phyloP scores from a whole-genome alignment of 768 basidiomycete genomes.

The Hericium erinaceus region DNA sequence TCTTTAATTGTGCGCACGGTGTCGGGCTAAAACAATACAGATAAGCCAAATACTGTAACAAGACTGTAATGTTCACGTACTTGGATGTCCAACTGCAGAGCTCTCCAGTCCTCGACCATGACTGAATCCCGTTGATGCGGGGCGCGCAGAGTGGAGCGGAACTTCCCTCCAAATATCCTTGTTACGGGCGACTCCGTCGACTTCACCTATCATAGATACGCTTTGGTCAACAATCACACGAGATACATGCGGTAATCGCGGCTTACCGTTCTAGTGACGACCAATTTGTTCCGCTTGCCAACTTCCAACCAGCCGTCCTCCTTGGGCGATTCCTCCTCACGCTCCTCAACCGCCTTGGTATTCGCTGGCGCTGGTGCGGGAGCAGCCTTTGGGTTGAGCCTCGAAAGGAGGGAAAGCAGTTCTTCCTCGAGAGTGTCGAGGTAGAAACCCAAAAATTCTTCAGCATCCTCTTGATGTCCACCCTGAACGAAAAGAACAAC shows the following conservation, averaged over 20 bases:
- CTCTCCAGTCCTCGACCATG: conserved; percentile 87
- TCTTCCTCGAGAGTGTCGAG: conserved; percentile 94
- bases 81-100: conserved; percentile 84
- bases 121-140: conserved; percentile 82
- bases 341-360: conserved; percentile 31
- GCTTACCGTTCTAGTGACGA: conserved; percentile 73
- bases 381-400: conserved; percentile 31
- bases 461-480: conserved; percentile 95
- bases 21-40: conserved; percentile 40
- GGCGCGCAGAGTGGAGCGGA: conserved; percentile 73
- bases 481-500: conserved; percentile 33
- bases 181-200: conserved; percentile 81
- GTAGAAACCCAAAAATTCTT: conserved; percentile 98
- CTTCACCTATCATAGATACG: conserved; percentile 44
- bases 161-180: conserved; percentile 87
- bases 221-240: conserved; percentile 1
- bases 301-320: conserved; percentile 90
- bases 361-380: conserved; percentile 10
- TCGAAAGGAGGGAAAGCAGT: conserved; percentile 54
- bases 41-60: background rate
- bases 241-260: background rate
- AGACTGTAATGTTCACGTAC: conserved; percentile 24
- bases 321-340: conserved; percentile 30
- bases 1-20: conserved; percentile 73
- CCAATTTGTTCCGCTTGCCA: conserved; percentile 74